Evolutionary conservation across 257 asterid genomes (phyloP).

Genomic region (Anisodus tanguticus): DNA sequence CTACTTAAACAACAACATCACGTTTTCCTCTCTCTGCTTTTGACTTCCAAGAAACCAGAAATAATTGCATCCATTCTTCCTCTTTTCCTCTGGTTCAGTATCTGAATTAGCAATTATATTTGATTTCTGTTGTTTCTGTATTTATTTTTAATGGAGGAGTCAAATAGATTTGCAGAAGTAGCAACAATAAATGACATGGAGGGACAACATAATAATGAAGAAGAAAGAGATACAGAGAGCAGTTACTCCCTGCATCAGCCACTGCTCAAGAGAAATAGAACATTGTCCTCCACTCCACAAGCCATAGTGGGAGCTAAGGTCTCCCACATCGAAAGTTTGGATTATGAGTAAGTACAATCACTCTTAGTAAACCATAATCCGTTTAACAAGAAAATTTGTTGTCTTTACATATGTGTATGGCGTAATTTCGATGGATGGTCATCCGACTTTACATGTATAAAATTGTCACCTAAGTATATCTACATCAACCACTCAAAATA

Average conservation of each 20-base stretch:
- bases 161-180: neutral
- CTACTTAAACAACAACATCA: neutral
- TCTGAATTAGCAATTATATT: neutral
- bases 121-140: neutral
- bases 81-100: neutral
- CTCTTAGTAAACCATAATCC: neutral
- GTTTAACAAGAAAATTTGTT: neutral
- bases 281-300: constrained; percentile 59
- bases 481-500: too few species aligned
- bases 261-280: constrained; percentile 61
- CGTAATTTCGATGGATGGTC: too few species aligned
- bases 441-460: too few species aligned
- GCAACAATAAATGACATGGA: constrained; percentile 26
- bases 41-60: neutral
- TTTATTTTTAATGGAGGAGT: constrained; percentile 44
- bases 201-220: constrained; percentile 42
- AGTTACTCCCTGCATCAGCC: constrained; percentile 60
- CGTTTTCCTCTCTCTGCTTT: neutral
- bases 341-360: constrained; percentile 72
- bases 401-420: neutral
- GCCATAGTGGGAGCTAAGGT: constrained; percentile 83
- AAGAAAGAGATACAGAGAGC: constrained; percentile 62
- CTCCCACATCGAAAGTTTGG: constrained; percentile 88
- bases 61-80: neutral
- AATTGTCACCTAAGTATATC: too few species aligned